Evolutionary conservation across 2,329 filamentous ascomycete genomes (phyloP), one percentile per base, ranked within the genome.

Genomic region (Sordariomycetes sp.): DNA sequence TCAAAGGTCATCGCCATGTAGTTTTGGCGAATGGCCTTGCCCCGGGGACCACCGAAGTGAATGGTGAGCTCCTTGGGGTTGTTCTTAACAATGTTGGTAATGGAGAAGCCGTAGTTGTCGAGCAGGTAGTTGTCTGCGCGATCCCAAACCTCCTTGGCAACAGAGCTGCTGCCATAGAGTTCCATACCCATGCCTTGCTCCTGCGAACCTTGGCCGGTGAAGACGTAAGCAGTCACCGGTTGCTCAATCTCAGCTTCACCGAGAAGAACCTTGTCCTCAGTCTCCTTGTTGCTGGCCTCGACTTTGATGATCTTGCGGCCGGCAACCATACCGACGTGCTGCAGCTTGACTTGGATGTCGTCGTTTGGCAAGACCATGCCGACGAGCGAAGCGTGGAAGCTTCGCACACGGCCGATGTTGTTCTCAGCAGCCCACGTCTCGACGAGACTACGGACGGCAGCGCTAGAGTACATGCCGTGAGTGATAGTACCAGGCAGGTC

Each of bases 141-240:
- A 58, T 95, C 92, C 92, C 92, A 98, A 33, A 98, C 92, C 49
- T 94, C 90, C 66, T 87, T 88, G 42, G 92, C 93, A 15, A 98
- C 92, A 24, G 82, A 69, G 57, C 92, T 96, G 70, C 82, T 94
- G 51, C 73, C 82, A 58, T 98, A 98, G 33, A 98, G 72, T 53
- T 96, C 92, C 92, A 98, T 98, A 63, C 92, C 92, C 92, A 98
- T 98, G 42, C 92, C 92, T 60, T 98, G 92, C 61, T 98, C 92
- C 61, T 98, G 93, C 33, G 88, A 95, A 49, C 92, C 92, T 61
- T 98, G 92, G 36, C 92, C 92, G 43, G 93, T 98, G 63, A 98
- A 98, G 47, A 98, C 86, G 51, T 98, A 98, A 5, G 92, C 82
- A 3, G 90, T 94, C 21, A 92, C 86, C 7, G 93, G 93, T 58